phyloP scores from a whole-genome alignment of 2,329 filamentous ascomycete species.

The Mollisiaceae sp. region DNA sequence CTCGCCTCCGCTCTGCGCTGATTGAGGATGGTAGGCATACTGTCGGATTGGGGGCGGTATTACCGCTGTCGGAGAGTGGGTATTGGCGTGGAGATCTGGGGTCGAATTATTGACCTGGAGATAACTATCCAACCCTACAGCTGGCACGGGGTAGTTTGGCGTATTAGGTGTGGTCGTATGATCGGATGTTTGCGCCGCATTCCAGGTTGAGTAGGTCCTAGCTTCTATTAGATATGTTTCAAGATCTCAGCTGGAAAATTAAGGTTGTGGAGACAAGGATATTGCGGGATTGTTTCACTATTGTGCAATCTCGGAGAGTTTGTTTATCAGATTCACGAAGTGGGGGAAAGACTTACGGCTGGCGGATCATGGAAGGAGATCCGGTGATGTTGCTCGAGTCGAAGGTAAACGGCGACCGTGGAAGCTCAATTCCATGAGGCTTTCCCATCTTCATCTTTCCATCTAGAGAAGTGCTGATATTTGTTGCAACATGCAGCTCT shows the following conservation, averaged over 20 bases:
- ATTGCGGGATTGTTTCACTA: constrained; percentile 3
- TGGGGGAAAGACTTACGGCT: constrained; percentile 36
- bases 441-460: constrained; percentile 35
- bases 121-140: constrained; percentile 36
- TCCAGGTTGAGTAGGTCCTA: constrained; percentile 39
- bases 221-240: constrained; percentile 30
- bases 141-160: constrained; percentile 34
- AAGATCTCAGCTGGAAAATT: constrained; percentile 14
- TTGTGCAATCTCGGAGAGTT: constrained; percentile 7
- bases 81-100: constrained; percentile 31
- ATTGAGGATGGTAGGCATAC: constrained; percentile 30
- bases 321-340: background rate
- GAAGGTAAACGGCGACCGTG: constrained; percentile 42
- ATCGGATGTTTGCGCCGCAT: constrained; percentile 36
- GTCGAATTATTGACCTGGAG: constrained; percentile 36
- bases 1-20: constrained; percentile 22
- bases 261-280: constrained; percentile 13
- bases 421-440: constrained; percentile 37
- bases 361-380: constrained; percentile 39
- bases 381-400: constrained; percentile 37
- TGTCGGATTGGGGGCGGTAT: constrained; percentile 20
- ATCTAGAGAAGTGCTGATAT: constrained; percentile 28
- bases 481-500: constrained; percentile 39
- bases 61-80: constrained; percentile 18
- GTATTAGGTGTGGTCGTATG: constrained; percentile 35